phyloP scores from a whole-genome alignment of 2,329 filamentous ascomycete genomes.

The Alternaria solani region DNA sequence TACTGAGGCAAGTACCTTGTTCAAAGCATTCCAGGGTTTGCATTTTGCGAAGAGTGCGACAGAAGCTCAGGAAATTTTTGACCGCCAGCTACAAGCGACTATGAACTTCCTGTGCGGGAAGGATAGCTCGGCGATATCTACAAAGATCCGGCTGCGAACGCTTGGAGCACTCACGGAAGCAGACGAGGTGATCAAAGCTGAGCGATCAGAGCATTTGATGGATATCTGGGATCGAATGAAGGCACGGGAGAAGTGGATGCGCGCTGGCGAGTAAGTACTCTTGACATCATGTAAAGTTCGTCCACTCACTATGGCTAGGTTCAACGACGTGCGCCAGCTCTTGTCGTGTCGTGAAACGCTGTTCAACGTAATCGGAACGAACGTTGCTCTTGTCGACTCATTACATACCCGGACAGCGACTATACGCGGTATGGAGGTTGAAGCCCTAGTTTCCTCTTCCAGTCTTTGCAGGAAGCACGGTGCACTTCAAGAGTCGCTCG shows the following conservation, averaged over 20 bases:
- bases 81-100: conserved; percentile 65
- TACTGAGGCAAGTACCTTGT: conserved; percentile 74
- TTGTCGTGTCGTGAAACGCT: conserved; percentile 84
- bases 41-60: conserved; percentile 68
- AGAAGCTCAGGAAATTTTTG: conserved; percentile 65
- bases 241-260: conserved; percentile 78
- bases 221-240: conserved; percentile 70
- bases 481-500: conserved; percentile 84
- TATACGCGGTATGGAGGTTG: conserved; percentile 75
- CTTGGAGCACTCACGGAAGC: conserved; percentile 81
- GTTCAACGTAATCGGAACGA: conserved; percentile 79
- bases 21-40: conserved; percentile 81
- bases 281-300: background rate
- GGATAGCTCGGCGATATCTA: conserved; percentile 34
- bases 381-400: conserved; percentile 67
- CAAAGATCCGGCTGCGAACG: conserved; percentile 40
- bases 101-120: conserved; percentile 49
- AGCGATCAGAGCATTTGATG: conserved; percentile 67
- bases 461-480: conserved; percentile 80
- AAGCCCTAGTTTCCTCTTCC: conserved; percentile 78
- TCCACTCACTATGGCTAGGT: conserved; percentile 61
- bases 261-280: conserved; percentile 72
- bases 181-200: conserved; percentile 74
- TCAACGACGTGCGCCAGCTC: conserved; percentile 80
- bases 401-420: conserved; percentile 69